These are phyloP conservation scores for Staphylotrichum longicolle DNA, from an alignment of 495 filamentous ascomycete species.

Conservation along the genomic window DNA sequence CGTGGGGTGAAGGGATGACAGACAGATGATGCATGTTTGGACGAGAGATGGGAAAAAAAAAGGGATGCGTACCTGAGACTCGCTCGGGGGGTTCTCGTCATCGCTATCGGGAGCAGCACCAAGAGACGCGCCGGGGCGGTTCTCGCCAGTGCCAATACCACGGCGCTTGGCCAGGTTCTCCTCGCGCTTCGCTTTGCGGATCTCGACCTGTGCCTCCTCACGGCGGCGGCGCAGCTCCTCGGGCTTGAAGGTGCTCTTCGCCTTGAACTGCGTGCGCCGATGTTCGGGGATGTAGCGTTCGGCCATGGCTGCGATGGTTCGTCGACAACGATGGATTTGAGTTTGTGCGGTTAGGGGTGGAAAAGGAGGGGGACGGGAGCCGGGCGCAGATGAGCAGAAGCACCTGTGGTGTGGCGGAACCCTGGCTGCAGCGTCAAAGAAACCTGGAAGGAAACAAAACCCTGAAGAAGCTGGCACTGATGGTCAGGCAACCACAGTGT, in stretches of 20 bases:
- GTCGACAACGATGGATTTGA: conserved; percentile 27
- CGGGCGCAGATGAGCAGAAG: not conserved
- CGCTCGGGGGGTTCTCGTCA: conserved; percentile 89
- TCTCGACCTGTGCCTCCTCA: conserved; percentile 98
- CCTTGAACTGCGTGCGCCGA: conserved; percentile 98
- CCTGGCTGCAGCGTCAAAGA: not conserved
- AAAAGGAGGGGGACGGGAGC: conserved; percentile 10
- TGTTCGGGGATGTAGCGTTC: conserved; percentile 99
- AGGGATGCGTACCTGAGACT: conserved; percentile 78
- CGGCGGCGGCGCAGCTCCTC: conserved; percentile 98
- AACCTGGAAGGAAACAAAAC: not conserved
- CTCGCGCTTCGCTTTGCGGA: conserved; percentile 95
- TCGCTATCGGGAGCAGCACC: conserved; percentile 93
- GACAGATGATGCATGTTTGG: conserved; percentile 10
- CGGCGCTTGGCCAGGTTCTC: conserved; percentile 97
- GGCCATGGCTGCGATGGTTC: conserved; percentile 67
- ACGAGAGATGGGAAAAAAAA: not conserved
- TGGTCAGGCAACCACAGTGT: conserved; percentile 3
- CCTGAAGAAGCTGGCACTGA: not conserved
- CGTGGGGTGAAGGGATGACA: conserved; percentile 11
- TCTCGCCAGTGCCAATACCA: conserved; percentile 76
- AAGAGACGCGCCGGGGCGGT: conserved; percentile 80
- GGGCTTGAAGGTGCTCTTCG: conserved; percentile 95
- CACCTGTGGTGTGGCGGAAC: not conserved
- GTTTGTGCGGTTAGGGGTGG: conserved; percentile 35